Evolutionary conservation across 345 rosid genomes (phyloP), one percentile per base, ranked within the genome.

Genomic region (Microthlaspi erraticum): DNA sequence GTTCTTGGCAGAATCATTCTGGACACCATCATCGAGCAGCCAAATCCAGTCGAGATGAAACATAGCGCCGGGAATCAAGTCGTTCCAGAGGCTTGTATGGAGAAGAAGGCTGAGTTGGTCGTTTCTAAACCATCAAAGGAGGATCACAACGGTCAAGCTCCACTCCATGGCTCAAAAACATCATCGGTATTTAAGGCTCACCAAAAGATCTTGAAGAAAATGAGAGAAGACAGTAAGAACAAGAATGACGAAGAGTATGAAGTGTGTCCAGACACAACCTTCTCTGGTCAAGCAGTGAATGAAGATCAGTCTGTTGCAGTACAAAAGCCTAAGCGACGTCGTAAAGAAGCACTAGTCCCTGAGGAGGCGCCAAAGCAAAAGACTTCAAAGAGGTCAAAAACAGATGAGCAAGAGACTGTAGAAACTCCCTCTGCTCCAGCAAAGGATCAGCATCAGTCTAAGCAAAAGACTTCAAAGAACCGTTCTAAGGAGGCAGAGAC

Each of bases 1-100:
- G 91, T 80, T 51, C 77, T 94, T 38, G 99, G 97, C 19, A 81
- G 81, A 83, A 81, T 94, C 78, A 86, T 94, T 66, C 63, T 89
- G 66, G 85, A 83, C 45, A 89, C 97, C 39, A 63, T 94, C 82
- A 43, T 16, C 17, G n/a, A 57, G 65, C 65, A 43, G 53, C 70
- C 71, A 70, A 65, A 57, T 64, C 61, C 51, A 73, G 53, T 36
- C 52, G 64, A 67, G 55, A 57, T 75, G 73, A 36, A 60, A 23
- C 68, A 33, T 18, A 63, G 45, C 29, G 4, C 23, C 51, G 7
- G 1, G 42, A 52, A 70, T 17, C 68, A 66, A 36, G 31, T 7
- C 61, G 50, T 23, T 54, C 11, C 48, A 23, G 64, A 52, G 11
- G 53, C 49, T 33, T 48, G 16, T 60, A 44, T 70, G 50, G 32